A percentile compares a stretch with the other conserved stretches of the same genome.
phyloP scores from a whole-genome alignment of 2,329 filamentous ascomycete species.

The Penicillium sp. region DNA sequence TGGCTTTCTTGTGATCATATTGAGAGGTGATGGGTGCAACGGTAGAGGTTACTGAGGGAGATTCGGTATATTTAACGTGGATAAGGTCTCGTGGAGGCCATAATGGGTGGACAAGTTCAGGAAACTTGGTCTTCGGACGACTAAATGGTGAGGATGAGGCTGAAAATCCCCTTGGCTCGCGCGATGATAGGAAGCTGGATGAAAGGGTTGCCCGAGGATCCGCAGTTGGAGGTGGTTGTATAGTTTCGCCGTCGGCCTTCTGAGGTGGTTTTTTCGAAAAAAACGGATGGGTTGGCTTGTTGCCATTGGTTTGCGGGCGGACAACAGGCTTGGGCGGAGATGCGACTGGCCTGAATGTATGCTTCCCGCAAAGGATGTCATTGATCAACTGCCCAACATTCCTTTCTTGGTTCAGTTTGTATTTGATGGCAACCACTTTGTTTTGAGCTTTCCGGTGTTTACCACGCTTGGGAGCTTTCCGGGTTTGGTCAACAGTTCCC shows the following conservation, averaged over 20 bases:
- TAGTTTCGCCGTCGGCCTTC: slow-evolving; percentile 9
- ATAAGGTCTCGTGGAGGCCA: slow-evolving; percentile 41
- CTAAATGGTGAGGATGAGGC: slow-evolving; percentile 15
- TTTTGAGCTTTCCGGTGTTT: slow-evolving; percentile 30
- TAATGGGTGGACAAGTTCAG: slow-evolving; percentile 35
- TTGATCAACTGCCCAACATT: slow-evolving; percentile 63
- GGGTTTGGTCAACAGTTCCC: slow-evolving; percentile 20
- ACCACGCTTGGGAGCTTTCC: slow-evolving; percentile 30
- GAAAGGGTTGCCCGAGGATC: not conserved
- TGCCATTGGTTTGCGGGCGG: slow-evolving; percentile 1
- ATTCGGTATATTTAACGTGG: slow-evolving; percentile 53
- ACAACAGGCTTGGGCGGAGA: slow-evolving; percentile 15
- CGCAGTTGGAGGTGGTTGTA: not conserved
- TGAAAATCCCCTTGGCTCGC: not conserved
- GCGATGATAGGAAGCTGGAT: not conserved
- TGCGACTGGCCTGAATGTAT: slow-evolving; percentile 20
- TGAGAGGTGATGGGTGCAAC: not conserved
- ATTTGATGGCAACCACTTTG: slow-evolving; percentile 58
- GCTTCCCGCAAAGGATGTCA: slow-evolving; percentile 55
- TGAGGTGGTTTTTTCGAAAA: slow-evolving; percentile 59
- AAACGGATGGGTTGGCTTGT: slow-evolving; percentile 65
- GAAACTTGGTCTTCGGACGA: slow-evolving; percentile 27
- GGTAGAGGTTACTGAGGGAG: not conserved
- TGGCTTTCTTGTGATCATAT: slow-evolving; percentile 39
- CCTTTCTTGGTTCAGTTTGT: slow-evolving; percentile 53